These are phyloP conservation scores for Paraphaeosphaeria minitans DNA, from an alignment of 2,329 filamentous ascomycete genomes.

Conservation along the genomic window DNA sequence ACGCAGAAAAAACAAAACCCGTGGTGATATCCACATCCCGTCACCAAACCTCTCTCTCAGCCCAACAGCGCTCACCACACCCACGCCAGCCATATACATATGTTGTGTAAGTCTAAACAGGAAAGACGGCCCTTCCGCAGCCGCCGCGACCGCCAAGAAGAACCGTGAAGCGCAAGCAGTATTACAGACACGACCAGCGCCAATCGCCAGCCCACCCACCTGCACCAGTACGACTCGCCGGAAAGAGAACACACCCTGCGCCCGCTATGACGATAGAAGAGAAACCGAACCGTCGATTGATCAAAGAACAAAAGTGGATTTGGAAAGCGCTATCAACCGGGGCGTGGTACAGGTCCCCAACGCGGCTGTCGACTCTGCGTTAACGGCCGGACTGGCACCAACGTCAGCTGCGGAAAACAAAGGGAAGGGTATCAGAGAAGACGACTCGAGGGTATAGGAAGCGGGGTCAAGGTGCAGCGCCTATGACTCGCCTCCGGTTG, in stretches of 20 bases:
- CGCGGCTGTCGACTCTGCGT: slow-evolving; percentile 1
- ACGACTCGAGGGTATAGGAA: slow-evolving; percentile 18
- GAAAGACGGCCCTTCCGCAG: slow-evolving; percentile 4
- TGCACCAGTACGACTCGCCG: slow-evolving; percentile 1
- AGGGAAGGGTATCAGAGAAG: slow-evolving; percentile 41
- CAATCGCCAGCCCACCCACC: slow-evolving; percentile 7
- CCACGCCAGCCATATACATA: slow-evolving; percentile 11
- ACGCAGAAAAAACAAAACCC: slow-evolving; percentile 4
- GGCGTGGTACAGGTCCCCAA: slow-evolving; percentile 5
- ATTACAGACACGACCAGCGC: slow-evolving; percentile 5
- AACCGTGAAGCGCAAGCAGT: background rate
- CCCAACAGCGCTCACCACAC: background rate
- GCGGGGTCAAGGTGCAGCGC: slow-evolving; percentile 13
- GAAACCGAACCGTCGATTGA: slow-evolving; percentile 11
- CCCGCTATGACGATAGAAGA: slow-evolving; percentile 37
- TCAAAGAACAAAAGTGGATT: slow-evolving; percentile 19
- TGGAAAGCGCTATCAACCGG: slow-evolving; percentile 7
- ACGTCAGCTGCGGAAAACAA: slow-evolving; percentile 23
- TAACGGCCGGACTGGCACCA: slow-evolving; percentile 14
- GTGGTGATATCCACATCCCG: background rate
- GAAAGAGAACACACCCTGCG: slow-evolving; percentile 30
- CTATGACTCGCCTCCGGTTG: slow-evolving; percentile 48
- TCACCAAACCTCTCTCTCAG: background rate
- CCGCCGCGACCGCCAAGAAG: background rate
- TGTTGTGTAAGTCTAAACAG: slow-evolving; percentile 14